Evolutionary conservation across 2,329 filamentous ascomycete species (phyloP).

Genomic region (Elsinoe fawcettii): DNA sequence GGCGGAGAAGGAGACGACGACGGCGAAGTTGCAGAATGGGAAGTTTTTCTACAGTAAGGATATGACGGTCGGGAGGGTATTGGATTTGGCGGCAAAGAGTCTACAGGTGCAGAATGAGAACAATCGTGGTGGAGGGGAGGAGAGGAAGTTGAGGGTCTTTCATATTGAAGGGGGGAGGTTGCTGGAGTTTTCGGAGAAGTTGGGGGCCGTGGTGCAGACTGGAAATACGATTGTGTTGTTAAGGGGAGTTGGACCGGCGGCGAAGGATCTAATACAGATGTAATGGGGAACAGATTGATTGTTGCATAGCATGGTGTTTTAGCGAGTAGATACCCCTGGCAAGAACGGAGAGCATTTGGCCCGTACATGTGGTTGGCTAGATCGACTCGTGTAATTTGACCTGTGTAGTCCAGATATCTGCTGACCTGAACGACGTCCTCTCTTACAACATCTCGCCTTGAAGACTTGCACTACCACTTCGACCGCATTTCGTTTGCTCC

Average conservation of each 20-base stretch:
- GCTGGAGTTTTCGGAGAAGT: conserved; percentile 79
- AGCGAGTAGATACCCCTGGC: background rate
- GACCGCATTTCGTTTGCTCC: too few species aligned
- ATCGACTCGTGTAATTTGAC: too few species aligned
- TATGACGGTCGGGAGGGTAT: conserved; percentile 79
- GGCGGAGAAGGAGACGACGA: conserved; percentile 78
- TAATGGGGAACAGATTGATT: conserved; percentile 22
- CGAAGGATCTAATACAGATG: conserved; percentile 60
- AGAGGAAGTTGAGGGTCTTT: conserved; percentile 76
- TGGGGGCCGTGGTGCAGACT: conserved; percentile 63
- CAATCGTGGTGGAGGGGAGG: conserved; percentile 66
- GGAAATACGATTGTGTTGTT: conserved; percentile 88
- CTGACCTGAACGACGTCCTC: too few species aligned
- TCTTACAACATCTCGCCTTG: too few species aligned
- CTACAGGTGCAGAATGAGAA: conserved; percentile 79
- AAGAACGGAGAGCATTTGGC: background rate
- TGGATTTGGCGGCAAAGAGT: conserved; percentile 69
- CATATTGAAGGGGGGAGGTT: conserved; percentile 85
- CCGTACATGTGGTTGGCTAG: background rate
- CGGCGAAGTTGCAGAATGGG: conserved; percentile 65
- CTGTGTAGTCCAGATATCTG: too few species aligned
- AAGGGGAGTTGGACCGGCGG: conserved; percentile 71
- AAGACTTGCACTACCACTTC: too few species aligned
- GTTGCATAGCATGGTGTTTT: background rate
- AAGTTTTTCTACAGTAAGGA: conserved; percentile 51